Base-by-base conservation (phyloP, 208 protist species). In the Leishmania braziliensis region DNA sequence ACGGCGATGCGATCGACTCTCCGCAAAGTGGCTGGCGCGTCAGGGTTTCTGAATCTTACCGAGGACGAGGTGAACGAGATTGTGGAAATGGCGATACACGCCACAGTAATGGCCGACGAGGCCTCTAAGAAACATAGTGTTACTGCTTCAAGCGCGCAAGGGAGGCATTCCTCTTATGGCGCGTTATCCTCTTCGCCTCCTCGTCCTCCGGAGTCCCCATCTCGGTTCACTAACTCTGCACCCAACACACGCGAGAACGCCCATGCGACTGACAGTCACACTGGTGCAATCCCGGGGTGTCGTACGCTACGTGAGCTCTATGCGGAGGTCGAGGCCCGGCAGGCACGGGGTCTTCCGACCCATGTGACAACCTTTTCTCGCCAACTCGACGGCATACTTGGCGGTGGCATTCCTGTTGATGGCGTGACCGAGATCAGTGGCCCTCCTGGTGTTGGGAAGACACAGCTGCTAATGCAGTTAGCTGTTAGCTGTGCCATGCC, bases 381-480 rank as follows among this genome's bases (percentile, higher is more conserved):
- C 26, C 82, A 63, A 39, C 87, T 98, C 8, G 96, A 98, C 79
- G 70, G 88, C 48, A 72, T 96, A 48, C 88, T 98, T 2, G 91
- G 93, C 20, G 86, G 86, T 12, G 97, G 97, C 14, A 70, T 98
- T 4, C 86, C 63, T n/a, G 86, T 90, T 2, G 87, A 87, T 0
- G 54, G 76, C 16, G 83, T 98, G 12, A 96, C 91, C 10, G 95
- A 98, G 82, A 33, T 98, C 12, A 89, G 88, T 48, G 97, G 97
- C 6, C 89, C 93, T 10, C 97, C 97, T 23, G 97, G 97, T 5
- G 93, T 92, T 10, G 97, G 97, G 33, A 99, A 99, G 78, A 99
- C 97, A 48, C 97, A 99, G 82, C 43, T 98, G 53, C 79, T 92
- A 23, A 86, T 98, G 86, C 97, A 99, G 72, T 85, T 99, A 9